These are phyloP conservation scores for Sicyos baderoa DNA, from an alignment of 306 rosid genomes.

Conservation along the genomic window DNA sequence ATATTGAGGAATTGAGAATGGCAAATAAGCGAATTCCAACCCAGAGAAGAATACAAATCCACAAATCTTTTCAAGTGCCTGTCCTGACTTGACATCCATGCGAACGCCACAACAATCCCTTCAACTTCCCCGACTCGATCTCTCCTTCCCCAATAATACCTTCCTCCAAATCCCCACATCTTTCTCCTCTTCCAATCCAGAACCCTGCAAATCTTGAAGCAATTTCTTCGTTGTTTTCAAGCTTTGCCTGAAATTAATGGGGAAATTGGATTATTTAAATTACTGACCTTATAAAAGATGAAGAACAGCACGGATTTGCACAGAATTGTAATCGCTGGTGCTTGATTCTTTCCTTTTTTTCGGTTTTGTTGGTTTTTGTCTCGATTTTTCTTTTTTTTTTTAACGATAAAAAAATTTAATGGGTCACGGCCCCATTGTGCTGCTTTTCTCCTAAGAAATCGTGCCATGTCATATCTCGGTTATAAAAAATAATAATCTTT, in stretches of 20 bases:
- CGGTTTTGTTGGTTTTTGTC: neutral
- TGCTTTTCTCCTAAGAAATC: neutral
- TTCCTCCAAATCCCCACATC: constrained; percentile 96
- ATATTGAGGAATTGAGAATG: constrained; percentile 77
- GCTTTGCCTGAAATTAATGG: neutral
- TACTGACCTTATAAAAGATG: neutral
- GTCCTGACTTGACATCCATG: constrained; percentile 88
- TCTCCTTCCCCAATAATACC: constrained; percentile 76
- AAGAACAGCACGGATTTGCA: neutral
- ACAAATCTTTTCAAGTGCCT: constrained; percentile 57
- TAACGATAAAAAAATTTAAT: neutral
- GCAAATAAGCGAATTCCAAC: constrained; percentile 79
- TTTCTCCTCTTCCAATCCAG: constrained; percentile 14
- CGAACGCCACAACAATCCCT: constrained; percentile 75
- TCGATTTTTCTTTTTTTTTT: neutral
- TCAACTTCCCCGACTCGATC: constrained; percentile 38
- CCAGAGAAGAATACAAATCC: constrained; percentile 59
- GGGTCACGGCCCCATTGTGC: neutral
- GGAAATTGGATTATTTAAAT: constrained; percentile 1
- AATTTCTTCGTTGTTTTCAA: neutral
- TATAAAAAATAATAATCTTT: neutral
- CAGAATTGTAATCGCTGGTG: neutral
- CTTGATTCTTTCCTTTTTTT: neutral
- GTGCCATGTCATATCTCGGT: neutral
- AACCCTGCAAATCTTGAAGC: constrained; percentile 2